A percentile compares a stretch with the other conserved stretches of the same genome.
phyloP scores from a whole-genome alignment of 208 protist species.

The Trypanosoma platydactyli region DNA sequence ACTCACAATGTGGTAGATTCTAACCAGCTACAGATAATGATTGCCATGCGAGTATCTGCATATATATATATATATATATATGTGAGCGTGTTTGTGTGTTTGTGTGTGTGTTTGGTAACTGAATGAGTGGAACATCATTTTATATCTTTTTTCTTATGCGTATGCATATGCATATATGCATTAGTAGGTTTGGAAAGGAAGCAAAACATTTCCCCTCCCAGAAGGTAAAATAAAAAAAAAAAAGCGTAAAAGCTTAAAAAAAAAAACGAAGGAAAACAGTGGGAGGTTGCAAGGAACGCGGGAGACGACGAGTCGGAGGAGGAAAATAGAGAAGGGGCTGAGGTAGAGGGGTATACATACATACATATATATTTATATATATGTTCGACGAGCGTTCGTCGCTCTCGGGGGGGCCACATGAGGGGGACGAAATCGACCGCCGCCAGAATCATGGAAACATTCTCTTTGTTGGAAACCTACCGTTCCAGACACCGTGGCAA shows the following conservation, averaged over 20 bases:
- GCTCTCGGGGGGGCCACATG: slow-evolving; percentile 13
- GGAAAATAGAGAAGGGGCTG: neutral
- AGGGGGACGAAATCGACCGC: slow-evolving; percentile 21
- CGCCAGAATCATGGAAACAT: slow-evolving; percentile 67
- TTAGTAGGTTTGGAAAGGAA: slow-evolving; percentile 2
- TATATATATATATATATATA: slow-evolving; percentile 2
- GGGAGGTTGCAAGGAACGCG: slow-evolving; percentile 8
- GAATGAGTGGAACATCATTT: neutral
- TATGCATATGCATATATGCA: neutral
- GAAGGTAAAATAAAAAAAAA: slow-evolving; percentile 4
- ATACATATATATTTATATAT: slow-evolving; percentile 10
- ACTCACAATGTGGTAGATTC: too few relatives aligned
- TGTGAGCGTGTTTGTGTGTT: neutral
- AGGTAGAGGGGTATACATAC: slow-evolving; percentile 6
- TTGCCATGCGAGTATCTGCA: neutral
- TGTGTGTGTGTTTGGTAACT: too few relatives aligned
- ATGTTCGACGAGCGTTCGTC: slow-evolving; percentile 31
- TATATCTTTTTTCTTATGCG: slow-evolving; percentile 25
- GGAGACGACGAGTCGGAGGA: slow-evolving; percentile 12
- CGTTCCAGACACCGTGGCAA: slow-evolving; percentile 87
- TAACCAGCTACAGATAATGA: too few relatives aligned
- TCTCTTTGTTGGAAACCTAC: slow-evolving; percentile 89
- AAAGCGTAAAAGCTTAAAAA: neutral
- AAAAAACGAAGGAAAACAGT: neutral
- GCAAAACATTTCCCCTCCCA: neutral